phyloP scores from a whole-genome alignment of 345 rosid genomes.

The Brassica juncea region DNA sequence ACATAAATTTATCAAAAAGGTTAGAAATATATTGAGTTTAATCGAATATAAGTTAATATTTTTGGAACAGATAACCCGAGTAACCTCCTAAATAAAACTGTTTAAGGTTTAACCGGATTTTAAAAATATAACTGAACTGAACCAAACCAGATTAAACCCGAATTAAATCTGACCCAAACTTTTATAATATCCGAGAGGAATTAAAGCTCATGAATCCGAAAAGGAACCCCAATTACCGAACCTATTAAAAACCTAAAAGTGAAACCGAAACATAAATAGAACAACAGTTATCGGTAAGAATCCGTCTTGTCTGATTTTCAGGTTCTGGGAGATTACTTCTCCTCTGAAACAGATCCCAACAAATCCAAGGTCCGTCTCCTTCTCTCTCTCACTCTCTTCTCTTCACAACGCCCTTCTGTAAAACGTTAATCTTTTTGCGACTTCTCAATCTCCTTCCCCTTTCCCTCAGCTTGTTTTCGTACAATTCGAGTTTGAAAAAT shows the following conservation, averaged over 20 bases:
- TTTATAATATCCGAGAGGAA: no score
- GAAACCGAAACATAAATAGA: not conserved
- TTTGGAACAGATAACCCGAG: no score
- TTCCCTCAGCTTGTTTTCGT: not conserved
- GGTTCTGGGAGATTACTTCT: constrained; percentile 16
- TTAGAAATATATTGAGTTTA: no score
- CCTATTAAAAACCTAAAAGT: not conserved
- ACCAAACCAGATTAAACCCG: no score
- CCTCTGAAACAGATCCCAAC: constrained; percentile 20
- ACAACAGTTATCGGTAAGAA: not conserved
- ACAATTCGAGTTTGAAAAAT: constrained; percentile 2
- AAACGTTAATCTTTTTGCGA: not conserved
- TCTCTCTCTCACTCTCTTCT: not conserved
- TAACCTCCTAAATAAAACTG: no score
- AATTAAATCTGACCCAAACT: no score
- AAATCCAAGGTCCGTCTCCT: constrained; percentile 21
- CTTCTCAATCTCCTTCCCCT: not conserved
- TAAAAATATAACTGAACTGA: no score
- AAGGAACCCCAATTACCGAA: no score
- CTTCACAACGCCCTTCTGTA: not conserved
- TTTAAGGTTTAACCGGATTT: no score
- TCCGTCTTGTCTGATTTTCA: constrained; percentile 8
- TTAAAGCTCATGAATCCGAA: no score
- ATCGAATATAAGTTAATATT: no score
- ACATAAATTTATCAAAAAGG: no score